A percentile compares a stretch with the other conserved stretches of the same genome.
Conservation (phyloP, 495 filamentous ascomycete species). For the Aspergillus funiculosus region DNA sequence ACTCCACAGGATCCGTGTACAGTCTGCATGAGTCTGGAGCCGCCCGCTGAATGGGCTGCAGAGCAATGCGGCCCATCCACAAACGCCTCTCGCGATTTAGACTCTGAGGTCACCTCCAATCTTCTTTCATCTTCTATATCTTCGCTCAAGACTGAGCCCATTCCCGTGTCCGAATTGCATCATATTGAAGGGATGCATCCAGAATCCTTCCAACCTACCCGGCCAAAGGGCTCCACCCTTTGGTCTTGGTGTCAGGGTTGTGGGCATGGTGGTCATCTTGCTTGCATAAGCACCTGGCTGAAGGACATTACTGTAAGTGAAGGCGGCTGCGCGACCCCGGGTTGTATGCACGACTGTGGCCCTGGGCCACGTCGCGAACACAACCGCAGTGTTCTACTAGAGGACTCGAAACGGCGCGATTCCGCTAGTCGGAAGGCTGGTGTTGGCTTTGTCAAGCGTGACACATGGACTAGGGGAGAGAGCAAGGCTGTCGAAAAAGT, state of each 20-base stretch:
- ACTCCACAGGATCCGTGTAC: slow-evolving; percentile 42
- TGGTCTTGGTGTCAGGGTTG: slow-evolving; percentile 74
- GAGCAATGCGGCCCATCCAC: slow-evolving; percentile 20
- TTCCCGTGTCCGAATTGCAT: slow-evolving; percentile 24
- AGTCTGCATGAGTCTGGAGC: slow-evolving; percentile 43
- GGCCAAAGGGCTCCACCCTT: slow-evolving; percentile 33
- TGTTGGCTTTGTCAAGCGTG: slow-evolving; percentile 37
- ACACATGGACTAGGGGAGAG: slow-evolving; percentile 39
- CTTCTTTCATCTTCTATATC: slow-evolving; percentile 27
- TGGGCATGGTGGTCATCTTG: slow-evolving; percentile 66
- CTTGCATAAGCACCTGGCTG: slow-evolving; percentile 65
- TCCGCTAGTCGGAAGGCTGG: slow-evolving; percentile 32
- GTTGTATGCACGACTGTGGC: slow-evolving; percentile 67
- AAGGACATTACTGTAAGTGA: slow-evolving; percentile 49
- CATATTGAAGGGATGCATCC: slow-evolving; percentile 7
- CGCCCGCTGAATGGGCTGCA: slow-evolving; percentile 45
- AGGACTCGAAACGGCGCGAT: slow-evolving; percentile 37
- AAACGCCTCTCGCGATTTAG: slow-evolving; percentile 13
- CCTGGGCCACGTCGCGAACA: slow-evolving; percentile 54
- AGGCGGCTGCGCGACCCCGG: slow-evolving; percentile 67
- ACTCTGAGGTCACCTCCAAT: slow-evolving; percentile 21
- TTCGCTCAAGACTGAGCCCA: slow-evolving; percentile 30
- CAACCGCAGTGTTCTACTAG: slow-evolving; percentile 30
- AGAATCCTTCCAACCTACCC: slow-evolving; percentile 18
- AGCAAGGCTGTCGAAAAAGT: slow-evolving; percentile 45